Percentiles rank a stretch among this genome's conserved stretches.
phyloP scores from a whole-genome alignment of 768 basidiomycete genomes.

The Mycena epipterygia region DNA sequence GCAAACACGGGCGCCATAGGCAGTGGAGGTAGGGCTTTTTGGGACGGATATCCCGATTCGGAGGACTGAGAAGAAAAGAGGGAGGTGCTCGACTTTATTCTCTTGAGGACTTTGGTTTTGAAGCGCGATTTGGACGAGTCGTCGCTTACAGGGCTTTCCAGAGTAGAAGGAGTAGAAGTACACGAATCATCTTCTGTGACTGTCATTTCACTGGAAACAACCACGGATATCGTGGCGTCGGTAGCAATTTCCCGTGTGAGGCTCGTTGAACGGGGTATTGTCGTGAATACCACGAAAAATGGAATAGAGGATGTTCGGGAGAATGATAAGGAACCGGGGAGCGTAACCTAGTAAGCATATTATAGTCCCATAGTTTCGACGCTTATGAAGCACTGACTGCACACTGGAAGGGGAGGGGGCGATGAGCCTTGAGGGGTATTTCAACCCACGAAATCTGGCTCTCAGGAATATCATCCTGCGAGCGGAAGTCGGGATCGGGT shows the following conservation, averaged over 20 bases:
- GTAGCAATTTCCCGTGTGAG: slow-evolving; percentile 60
- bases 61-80: slow-evolving; percentile 13
- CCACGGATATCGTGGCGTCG: slow-evolving; percentile 61
- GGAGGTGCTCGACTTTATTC: slow-evolving; percentile 19
- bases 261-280: slow-evolving; percentile 50
- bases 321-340: slow-evolving; percentile 56
- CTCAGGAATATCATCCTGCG: slow-evolving; percentile 47
- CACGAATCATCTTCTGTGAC: slow-evolving; percentile 40
- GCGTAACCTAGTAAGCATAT: slow-evolving; percentile 51
- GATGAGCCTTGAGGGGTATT: slow-evolving; percentile 55
- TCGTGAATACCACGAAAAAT: slow-evolving; percentile 63
- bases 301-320: slow-evolving; percentile 56
- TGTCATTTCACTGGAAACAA: slow-evolving; percentile 55
- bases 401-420: slow-evolving; percentile 57
- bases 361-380: not conserved
- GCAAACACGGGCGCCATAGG: not conserved
- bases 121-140: slow-evolving; percentile 17
- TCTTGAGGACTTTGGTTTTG: not conserved
- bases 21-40: not conserved
- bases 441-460: slow-evolving; percentile 60
- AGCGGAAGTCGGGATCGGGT: slow-evolving; percentile 56
- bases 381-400: slow-evolving; percentile 50
- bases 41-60: not conserved
- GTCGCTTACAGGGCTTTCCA: slow-evolving; percentile 1
- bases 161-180: slow-evolving; percentile 36